Percentiles rank a stretch among this genome's conserved stretches.
phyloP scores from a whole-genome alignment of 352 stramenopile genomes.

The Phytophthora macrochlamydospora region DNA sequence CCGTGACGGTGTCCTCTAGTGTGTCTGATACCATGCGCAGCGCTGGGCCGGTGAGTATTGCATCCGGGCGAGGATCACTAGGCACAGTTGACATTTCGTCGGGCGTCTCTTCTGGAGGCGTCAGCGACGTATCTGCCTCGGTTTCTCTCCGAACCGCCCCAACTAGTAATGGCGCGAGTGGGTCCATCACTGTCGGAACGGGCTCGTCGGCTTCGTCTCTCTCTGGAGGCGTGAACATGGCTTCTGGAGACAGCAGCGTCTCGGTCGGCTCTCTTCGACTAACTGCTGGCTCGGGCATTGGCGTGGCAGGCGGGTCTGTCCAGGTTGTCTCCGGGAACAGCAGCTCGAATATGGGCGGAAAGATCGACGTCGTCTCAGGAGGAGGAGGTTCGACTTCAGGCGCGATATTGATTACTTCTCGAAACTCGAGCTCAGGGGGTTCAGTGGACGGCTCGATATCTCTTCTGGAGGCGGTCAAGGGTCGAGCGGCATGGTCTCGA shows the following conservation, averaged over 20 bases:
- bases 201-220: conserved; percentile 14
- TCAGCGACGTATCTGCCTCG: conserved; percentile 18
- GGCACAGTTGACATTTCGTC: conserved; percentile 24
- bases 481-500: conserved; percentile 27
- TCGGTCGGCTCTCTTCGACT: conserved; percentile 12
- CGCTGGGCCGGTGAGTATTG: conserved; percentile 20
- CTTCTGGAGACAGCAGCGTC: conserved; percentile 14
- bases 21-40: conserved; percentile 24
- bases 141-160: conserved; percentile 20
- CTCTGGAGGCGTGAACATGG: conserved; percentile 19
- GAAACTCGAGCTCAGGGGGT: conserved; percentile 18
- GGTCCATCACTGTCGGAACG: conserved; percentile 12
- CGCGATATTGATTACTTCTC: conserved; percentile 17
- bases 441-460: conserved; percentile 19
- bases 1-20: conserved; percentile 12
- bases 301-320: conserved; percentile 18
- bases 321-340: conserved; percentile 23
- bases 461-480: conserved; percentile 27
- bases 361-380: conserved; percentile 18
- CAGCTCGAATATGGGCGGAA: conserved; percentile 18
- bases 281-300: conserved; percentile 14
- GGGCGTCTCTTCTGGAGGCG: conserved; percentile 6
- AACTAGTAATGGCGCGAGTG: conserved; percentile 18
- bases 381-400: conserved; percentile 17
- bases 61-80: conserved; percentile 19